Evolutionary conservation across 1,139 yeast genomes (phyloP).

Genomic region (Nakaseomyces bracarensis): DNA sequence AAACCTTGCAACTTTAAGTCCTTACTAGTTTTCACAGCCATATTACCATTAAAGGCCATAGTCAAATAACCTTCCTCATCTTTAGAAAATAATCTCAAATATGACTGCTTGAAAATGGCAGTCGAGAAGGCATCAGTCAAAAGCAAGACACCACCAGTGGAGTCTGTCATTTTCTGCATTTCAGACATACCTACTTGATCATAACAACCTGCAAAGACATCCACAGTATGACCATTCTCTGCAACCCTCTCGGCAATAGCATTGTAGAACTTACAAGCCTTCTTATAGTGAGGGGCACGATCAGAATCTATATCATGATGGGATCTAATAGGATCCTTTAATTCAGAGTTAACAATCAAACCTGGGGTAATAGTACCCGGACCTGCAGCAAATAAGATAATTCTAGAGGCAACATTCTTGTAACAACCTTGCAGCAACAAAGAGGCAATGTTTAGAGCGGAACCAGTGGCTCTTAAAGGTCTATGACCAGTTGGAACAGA

Average conservation of each 20-base stretch:
- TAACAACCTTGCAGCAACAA: constrained; percentile 75
- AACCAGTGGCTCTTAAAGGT: constrained; percentile 91
- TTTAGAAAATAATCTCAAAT: constrained; percentile 75
- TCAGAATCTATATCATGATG: constrained; percentile 93
- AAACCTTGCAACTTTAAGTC: constrained; percentile 88
- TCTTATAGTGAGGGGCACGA: constrained; percentile 83
- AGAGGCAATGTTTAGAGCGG: constrained; percentile 81
- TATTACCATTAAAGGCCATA: constrained; percentile 80
- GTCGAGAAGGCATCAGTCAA: constrained; percentile 95
- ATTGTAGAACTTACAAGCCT: constrained; percentile 83
- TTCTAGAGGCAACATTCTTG: constrained; percentile 84
- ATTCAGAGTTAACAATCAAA: constrained; percentile 80
- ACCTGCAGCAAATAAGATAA: constrained; percentile 88
- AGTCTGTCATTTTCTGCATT: constrained; percentile 82
- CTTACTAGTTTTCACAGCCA: constrained; percentile 82
- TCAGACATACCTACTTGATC: constrained; percentile 97
- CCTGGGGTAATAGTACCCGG: constrained; percentile 97
- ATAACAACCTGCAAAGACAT: constrained; percentile 93
- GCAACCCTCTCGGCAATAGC: constrained; percentile 65
- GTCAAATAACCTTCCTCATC: constrained; percentile 77
- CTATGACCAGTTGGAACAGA: constrained; percentile 80
- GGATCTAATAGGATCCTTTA: constrained; percentile 93
- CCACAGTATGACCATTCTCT: constrained; percentile 78
- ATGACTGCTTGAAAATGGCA: constrained; percentile 90
- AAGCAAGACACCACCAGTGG: constrained; percentile 89